Percentiles rank a stretch among this genome's conserved stretches.
These are phyloP conservation scores for Podaxis rugospora DNA, from an alignment of 768 basidiomycete genomes.

Conservation along the genomic window DNA sequence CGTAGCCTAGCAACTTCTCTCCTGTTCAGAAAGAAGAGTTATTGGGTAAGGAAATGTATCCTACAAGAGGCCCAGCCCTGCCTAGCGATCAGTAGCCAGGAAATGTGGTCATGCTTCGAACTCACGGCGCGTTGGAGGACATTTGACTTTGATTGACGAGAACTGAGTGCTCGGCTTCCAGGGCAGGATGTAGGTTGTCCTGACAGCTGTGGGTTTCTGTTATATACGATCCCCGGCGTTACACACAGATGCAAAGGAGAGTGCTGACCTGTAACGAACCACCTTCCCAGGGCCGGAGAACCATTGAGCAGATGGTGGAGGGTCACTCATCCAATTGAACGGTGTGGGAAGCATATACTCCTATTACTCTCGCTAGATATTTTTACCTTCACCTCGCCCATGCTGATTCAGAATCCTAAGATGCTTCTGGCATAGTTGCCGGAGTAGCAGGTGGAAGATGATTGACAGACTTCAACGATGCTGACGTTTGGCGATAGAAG, in stretches of 20 bases:
- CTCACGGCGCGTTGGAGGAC: background rate
- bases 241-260: background rate
- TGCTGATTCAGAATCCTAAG: background rate
- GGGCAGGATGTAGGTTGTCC: background rate
- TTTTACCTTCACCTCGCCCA: background rate
- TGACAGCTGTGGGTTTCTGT: background rate
- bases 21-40: background rate
- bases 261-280: background rate
- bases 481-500: too few relatives aligned
- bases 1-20: background rate
- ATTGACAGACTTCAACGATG: too few relatives aligned
- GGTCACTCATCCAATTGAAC: background rate
- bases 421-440: too few relatives aligned
- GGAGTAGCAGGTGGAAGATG: too few relatives aligned
- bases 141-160: background rate
- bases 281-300: background rate
- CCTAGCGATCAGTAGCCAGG: background rate
- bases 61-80: background rate
- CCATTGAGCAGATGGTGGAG: background rate
- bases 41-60: background rate
- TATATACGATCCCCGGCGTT: background rate
- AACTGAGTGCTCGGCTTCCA: background rate
- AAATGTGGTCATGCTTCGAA: background rate
- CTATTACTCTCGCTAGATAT: background rate
- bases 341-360: background rate